phyloP scores from a whole-genome alignment of 352 stramenopile genomes.

The Elongisporangium undulatum region DNA sequence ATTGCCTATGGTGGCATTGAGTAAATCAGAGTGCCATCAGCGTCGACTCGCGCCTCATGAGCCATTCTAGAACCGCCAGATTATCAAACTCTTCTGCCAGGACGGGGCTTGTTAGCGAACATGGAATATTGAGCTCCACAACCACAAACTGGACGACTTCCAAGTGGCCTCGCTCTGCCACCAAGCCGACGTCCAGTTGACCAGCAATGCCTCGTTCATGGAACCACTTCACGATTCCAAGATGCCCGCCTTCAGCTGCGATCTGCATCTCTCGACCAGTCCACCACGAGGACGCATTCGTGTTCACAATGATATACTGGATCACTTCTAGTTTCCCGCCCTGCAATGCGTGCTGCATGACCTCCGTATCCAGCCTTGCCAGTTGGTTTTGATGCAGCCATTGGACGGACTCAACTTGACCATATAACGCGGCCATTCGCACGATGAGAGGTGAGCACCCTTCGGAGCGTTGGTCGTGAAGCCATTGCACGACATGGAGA shows the following conservation, averaged over 20 bases:
- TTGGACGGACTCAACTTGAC: background rate
- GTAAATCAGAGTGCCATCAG: background rate
- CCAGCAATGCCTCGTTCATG: background rate
- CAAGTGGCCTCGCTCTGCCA: background rate
- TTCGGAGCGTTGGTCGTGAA: constrained; percentile 17
- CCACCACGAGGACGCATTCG: background rate
- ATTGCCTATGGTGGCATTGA: too few species aligned
- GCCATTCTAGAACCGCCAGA: background rate
- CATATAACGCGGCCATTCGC: background rate
- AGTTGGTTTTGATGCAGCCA: background rate
- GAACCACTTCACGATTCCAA: background rate
- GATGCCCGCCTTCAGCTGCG: background rate
- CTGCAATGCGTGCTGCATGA: background rate
- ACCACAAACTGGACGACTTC: background rate
- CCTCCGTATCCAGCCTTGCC: background rate
- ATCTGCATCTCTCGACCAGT: background rate
- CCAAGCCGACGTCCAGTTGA: background rate
- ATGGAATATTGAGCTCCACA: background rate
- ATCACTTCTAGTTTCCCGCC: background rate
- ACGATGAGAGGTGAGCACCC: background rate
- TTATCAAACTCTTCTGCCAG: background rate
- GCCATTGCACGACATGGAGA: constrained; percentile 23
- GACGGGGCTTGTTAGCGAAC: background rate
- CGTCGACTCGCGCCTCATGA: background rate
- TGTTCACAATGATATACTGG: background rate